Evolutionary conservation across 169 alveolate genomes (phyloP).

Genomic region (Plasmodium malariae): DNA sequence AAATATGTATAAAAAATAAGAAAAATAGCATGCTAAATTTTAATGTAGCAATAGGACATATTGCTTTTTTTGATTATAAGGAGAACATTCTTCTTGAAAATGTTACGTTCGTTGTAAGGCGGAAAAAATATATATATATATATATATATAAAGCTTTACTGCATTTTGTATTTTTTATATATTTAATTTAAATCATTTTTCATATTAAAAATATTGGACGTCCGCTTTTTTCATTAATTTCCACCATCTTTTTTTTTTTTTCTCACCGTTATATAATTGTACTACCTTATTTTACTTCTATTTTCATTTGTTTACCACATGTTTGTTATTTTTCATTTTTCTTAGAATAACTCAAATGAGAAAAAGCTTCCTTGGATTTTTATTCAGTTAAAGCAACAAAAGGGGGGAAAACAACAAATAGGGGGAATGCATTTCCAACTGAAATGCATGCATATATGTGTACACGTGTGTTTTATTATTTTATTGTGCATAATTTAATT

Average conservation of each 20-base stretch:
- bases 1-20: slow-evolving; percentile 34
- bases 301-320: not conserved
- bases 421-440: not conserved
- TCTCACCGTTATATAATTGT: too few species aligned
- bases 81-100: slow-evolving; percentile 39
- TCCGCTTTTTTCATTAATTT: too few species aligned
- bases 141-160: too few species aligned
- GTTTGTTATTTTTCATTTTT: not conserved
- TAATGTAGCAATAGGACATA: slow-evolving; percentile 38
- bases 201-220: not conserved
- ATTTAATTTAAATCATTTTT: too few species aligned
- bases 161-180: too few species aligned
- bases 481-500: too few species aligned
- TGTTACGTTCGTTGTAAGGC: slow-evolving; percentile 23
- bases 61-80: slow-evolving; percentile 39
- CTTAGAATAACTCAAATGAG: slow-evolving; percentile 11
- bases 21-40: not conserved
- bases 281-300: not conserved
- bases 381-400: slow-evolving; percentile 55
- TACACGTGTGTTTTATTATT: not conserved
- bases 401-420: slow-evolving; percentile 6
- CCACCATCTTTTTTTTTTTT: too few species aligned
- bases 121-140: too few species aligned
- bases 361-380: slow-evolving; percentile 65
- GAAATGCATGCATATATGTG: not conserved